phyloP scores from a whole-genome alignment of 805 yeast genomes.

The Teunomyces pallodes region DNA sequence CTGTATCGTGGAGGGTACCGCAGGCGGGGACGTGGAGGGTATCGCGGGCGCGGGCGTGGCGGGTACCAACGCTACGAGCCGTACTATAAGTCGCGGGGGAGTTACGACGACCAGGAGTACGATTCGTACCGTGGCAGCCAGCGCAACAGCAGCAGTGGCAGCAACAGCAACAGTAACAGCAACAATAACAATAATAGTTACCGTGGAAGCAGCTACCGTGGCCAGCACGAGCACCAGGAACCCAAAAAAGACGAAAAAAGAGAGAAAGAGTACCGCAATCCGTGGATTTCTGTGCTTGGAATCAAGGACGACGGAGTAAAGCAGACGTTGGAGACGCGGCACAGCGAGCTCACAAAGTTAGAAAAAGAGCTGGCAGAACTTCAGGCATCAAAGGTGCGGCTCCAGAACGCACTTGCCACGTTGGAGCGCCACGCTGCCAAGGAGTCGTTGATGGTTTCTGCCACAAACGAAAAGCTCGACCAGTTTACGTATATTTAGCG shows the following conservation, averaged over 20 bases:
- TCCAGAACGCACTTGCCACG: conserved; percentile 15
- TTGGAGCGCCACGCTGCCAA: conserved; percentile 24
- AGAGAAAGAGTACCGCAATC: conserved; percentile 16
- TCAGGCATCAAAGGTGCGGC: conserved; percentile 22
- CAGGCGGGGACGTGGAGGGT: conserved; percentile 15
- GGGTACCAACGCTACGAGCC: conserved; percentile 9
- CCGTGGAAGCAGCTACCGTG: not conserved
- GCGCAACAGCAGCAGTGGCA: not conserved
- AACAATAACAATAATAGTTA: not conserved
- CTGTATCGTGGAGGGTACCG: conserved; percentile 9
- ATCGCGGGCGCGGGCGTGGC: conserved; percentile 8
- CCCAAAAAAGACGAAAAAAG: not conserved
- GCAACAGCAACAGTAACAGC: not conserved
- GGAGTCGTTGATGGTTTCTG: conserved; percentile 34
- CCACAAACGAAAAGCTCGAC: conserved; percentile 49
- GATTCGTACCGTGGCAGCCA: not conserved
- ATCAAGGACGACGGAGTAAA: conserved; percentile 26
- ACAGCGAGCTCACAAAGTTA: conserved; percentile 22
- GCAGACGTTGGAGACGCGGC: conserved; percentile 22
- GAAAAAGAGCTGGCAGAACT: conserved; percentile 24
- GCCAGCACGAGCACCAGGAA: not conserved
- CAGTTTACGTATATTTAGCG: conserved; percentile 42
- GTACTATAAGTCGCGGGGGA: conserved; percentile 2
- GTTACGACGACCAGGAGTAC: not conserved
- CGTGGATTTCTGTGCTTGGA: conserved; percentile 33